Percentiles rank a stretch among this genome's conserved stretches.
Conservation (phyloP, 2,329 filamentous ascomycete species). For the Fusarium sp. region DNA sequence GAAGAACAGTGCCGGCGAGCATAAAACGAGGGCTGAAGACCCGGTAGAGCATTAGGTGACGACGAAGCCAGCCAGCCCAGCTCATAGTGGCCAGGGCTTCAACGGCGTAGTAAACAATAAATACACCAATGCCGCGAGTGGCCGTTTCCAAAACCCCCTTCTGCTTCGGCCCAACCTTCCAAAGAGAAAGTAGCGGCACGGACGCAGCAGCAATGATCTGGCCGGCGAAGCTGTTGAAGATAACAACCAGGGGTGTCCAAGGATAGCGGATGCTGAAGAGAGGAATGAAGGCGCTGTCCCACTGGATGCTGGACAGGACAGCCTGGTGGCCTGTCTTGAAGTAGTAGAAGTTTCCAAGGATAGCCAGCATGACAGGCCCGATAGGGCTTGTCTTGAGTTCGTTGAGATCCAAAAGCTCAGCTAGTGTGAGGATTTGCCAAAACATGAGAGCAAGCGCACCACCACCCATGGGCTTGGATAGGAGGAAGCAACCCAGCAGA, state of each 20-base stretch:
- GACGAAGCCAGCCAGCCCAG: slow-evolving; percentile 87
- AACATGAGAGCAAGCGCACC: slow-evolving; percentile 85
- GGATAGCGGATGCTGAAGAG: slow-evolving; percentile 87
- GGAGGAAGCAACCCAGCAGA: slow-evolving; percentile 79
- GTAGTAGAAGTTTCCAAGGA: slow-evolving; percentile 94
- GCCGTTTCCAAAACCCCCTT: slow-evolving; percentile 77
- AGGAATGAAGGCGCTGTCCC: slow-evolving; percentile 95
- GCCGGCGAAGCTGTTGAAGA: slow-evolving; percentile 88
- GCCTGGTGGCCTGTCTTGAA: slow-evolving; percentile 99
- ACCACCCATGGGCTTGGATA: slow-evolving; percentile 95
- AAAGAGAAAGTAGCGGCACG: slow-evolving; percentile 85
- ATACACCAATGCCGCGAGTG: slow-evolving; percentile 77
- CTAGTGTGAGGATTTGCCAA: slow-evolving; percentile 88
- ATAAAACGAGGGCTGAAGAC: slow-evolving; percentile 95
- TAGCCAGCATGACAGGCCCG: slow-evolving; percentile 83
- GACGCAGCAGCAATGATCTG: slow-evolving; percentile 86
- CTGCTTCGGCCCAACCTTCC: slow-evolving; percentile 87
- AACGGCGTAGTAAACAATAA: slow-evolving; percentile 85
- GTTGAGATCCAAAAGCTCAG: slow-evolving; percentile 73
- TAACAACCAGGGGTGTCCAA: slow-evolving; percentile 85
- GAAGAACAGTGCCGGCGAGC: slow-evolving; percentile 77
- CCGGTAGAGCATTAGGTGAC: slow-evolving; percentile 96
- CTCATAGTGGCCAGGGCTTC: slow-evolving; percentile 88
- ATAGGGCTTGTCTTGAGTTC: slow-evolving; percentile 76
- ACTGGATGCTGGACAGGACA: slow-evolving; percentile 87